Base-by-base conservation (phyloP, 164 flowering plant species). In the Stephania japonica region DNA sequence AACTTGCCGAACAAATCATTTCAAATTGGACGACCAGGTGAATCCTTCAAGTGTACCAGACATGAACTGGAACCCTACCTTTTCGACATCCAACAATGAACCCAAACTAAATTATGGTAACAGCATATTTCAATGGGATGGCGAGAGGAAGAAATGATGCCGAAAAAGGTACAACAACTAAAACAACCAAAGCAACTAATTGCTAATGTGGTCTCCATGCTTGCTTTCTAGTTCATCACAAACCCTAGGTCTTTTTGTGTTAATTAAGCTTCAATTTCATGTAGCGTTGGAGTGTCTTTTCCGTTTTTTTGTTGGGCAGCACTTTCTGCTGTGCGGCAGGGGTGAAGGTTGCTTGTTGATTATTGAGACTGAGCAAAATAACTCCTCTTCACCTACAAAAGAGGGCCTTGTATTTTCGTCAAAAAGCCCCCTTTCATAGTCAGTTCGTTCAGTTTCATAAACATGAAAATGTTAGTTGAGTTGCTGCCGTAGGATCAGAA, bases 21-120 rank as follows among this genome's bases (percentile, higher is more conserved):
- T 74, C 47, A 78, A 72, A 62, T 80, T 68, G 10, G 75, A 75
- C 11, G 16, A 43, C 10, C 16, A 24, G 11, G 79, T 64, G 68
- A 68, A 71, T 72, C 73, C 74, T 10, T 32, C 50, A 19, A 50
- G 50, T 0, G 65, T 27, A 41, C 76, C 72, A 26, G 75, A 77
- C 53, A 47, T 76, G 26, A 43, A 47, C 10, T 67, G 27, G 63
- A 75, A 68, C 63, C 72, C 77, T 21, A 56, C 76, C 13, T 44
- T 75, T 8, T 49, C 76, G 5, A 41, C 67, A 43, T 56, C 75
- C 0, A 73, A 72, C 53, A 78, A 74, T 67, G 69, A 61, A 26
- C 72, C 50, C 66, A 66, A 75, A 63, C 70, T 74, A 6, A 78
- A 68, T 78, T 75, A 70, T 19, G 69, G 76, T 64, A 74, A 53